Conservation (phyloP, 2,329 filamentous ascomycete genomes). For the Nigrospora osmanthi region DNA sequence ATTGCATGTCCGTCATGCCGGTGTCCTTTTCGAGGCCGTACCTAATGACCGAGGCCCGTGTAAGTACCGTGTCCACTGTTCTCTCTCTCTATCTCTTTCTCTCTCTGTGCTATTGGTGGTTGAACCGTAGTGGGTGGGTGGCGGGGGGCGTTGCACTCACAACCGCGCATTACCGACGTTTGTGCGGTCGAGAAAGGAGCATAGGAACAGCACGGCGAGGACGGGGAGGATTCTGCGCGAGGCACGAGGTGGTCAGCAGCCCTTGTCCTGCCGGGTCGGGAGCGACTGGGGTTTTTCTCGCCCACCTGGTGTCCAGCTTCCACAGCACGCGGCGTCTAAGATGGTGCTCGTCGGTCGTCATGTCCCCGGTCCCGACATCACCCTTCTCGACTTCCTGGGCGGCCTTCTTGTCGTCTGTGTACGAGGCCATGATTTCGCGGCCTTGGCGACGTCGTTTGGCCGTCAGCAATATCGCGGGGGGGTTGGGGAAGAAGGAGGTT, state of each 20-base stretch:
- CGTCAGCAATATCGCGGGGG: too few species aligned
- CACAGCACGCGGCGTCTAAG: slow-evolving; percentile 37
- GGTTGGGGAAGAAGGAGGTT: too few species aligned
- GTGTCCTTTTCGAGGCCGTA: slow-evolving; percentile 53
- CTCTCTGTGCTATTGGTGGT: background rate
- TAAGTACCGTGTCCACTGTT: background rate
- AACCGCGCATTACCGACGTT: slow-evolving; percentile 67
- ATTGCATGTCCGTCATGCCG: slow-evolving; percentile 51
- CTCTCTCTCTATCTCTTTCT: background rate
- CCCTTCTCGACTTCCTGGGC: slow-evolving; percentile 18
- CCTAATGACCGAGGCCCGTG: background rate
- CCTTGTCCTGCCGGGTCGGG: background rate
- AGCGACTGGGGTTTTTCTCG: background rate
- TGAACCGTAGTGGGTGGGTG: background rate
- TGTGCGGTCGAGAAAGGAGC: slow-evolving; percentile 59
- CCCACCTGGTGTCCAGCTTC: slow-evolving; percentile 46
- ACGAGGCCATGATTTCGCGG: too few species aligned
- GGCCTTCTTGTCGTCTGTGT: slow-evolving; percentile 7
- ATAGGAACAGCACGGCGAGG: slow-evolving; percentile 57
- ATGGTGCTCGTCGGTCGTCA: slow-evolving; percentile 10
- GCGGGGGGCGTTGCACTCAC: background rate
- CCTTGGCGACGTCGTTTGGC: too few species aligned
- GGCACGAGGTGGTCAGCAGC: slow-evolving; percentile 4
- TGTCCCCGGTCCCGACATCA: background rate
- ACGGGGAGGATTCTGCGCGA: slow-evolving; percentile 48